phyloP scores from a whole-genome alignment of 768 basidiomycete genomes.

The Flagelloscypha sp. region DNA sequence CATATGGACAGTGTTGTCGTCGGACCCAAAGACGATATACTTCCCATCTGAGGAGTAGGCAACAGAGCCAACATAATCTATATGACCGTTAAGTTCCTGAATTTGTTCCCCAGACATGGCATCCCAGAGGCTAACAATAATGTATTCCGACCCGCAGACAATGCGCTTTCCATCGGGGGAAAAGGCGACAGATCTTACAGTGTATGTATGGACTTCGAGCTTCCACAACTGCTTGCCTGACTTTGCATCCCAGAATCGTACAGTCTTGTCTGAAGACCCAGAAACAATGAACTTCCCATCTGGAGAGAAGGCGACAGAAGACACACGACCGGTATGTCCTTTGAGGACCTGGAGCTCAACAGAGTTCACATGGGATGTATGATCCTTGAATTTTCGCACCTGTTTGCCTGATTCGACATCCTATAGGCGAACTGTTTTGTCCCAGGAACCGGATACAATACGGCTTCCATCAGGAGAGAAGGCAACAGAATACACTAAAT shows the following conservation, averaged over 20 bases:
- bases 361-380: no score
- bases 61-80: slow-evolving; percentile 5
- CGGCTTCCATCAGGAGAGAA: slow-evolving; percentile 35
- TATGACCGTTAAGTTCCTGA: slow-evolving; percentile 6
- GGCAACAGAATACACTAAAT: slow-evolving; percentile 16
- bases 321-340: slow-evolving; percentile 10
- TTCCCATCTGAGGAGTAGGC: slow-evolving; percentile 21
- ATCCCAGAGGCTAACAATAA: slow-evolving; percentile 8
- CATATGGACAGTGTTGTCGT: slow-evolving; percentile 43
- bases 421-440: slow-evolving; percentile 9
- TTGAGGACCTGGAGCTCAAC: no score
- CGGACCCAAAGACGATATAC: slow-evolving; percentile 36
- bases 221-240: slow-evolving; percentile 3
- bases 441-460: slow-evolving; percentile 15
- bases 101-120: slow-evolving; percentile 16
- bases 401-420: slow-evolving; percentile 6
- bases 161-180: slow-evolving; percentile 54
- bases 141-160: slow-evolving; percentile 36
- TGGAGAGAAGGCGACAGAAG: slow-evolving; percentile 12
- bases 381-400: no score
- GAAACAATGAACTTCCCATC: slow-evolving; percentile 14
- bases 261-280: slow-evolving; percentile 11
- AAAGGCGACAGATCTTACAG: slow-evolving; percentile 27
- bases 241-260: slow-evolving; percentile 11
- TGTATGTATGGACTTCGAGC: slow-evolving; percentile 18